Conservation (phyloP, 805 yeast species). For the Wickerhamomyces bovis region DNA sequence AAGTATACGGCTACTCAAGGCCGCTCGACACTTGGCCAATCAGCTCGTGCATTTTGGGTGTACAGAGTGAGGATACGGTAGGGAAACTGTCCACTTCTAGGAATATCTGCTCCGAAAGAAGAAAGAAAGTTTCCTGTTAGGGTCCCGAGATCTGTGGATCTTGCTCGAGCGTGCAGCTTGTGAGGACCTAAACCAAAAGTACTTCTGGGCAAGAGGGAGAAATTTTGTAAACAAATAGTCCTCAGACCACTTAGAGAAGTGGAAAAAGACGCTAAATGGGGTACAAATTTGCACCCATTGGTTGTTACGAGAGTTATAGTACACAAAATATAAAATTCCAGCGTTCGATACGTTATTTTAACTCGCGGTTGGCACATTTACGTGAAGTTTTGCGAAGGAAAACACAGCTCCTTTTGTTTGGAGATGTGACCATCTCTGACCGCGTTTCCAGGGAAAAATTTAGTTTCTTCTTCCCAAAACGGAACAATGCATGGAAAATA, state of each 20-base stretch:
- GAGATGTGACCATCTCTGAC: not conserved
- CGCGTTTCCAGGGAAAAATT: not conserved
- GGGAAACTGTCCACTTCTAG: too few species aligned
- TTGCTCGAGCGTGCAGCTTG: not conserved
- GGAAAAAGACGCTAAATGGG: not conserved
- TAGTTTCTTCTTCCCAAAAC: slow-evolving; percentile 1
- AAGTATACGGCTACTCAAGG: too few species aligned
- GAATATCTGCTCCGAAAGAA: not conserved
- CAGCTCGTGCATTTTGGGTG: too few species aligned
- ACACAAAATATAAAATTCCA: too few species aligned
- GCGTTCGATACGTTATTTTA: too few species aligned
- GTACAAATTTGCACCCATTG: too few species aligned
- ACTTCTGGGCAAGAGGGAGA: not conserved
- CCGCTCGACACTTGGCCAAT: too few species aligned
- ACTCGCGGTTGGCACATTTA: not conserved
- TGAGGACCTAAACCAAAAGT: not conserved
- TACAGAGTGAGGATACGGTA: too few species aligned
- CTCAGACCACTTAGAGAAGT: not conserved
- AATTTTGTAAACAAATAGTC: not conserved
- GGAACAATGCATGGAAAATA: not conserved
- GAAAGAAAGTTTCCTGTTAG: not conserved
- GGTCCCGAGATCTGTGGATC: not conserved
- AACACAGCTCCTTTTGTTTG: not conserved
- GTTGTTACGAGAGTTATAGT: too few species aligned
- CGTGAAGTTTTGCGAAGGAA: not conserved